Conservation (phyloP, 2,329 filamentous ascomycete genomes). For the Sporothrix pallida region DNA sequence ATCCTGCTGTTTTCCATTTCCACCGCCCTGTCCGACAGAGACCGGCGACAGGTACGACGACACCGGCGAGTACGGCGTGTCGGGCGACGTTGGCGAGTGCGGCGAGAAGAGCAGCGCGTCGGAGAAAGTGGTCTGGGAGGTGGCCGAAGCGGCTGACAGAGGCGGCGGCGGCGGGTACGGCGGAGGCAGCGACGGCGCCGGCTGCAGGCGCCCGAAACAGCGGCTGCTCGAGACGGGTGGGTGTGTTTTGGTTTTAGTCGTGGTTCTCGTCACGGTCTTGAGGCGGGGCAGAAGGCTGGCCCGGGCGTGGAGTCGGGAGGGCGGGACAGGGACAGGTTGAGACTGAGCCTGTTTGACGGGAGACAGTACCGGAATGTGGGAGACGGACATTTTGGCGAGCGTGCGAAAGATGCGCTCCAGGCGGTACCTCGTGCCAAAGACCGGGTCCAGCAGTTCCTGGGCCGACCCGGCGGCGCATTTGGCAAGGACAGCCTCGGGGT, state of each 20-base stretch:
- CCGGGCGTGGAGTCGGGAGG: neutral
- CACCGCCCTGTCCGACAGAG: neutral
- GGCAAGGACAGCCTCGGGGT: constrained; percentile 39
- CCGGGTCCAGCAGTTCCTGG: constrained; percentile 40
- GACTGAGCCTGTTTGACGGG: no score
- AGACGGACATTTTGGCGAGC: constrained; percentile 35
- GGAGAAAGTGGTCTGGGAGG: neutral
- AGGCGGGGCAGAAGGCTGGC: neutral
- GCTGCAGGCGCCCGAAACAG: neutral
- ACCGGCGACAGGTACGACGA: constrained; percentile 24
- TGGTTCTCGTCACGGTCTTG: neutral
- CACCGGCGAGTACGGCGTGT: neutral
- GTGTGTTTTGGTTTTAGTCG: neutral
- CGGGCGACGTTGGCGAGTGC: neutral
- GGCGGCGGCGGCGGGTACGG: constrained; percentile 9
- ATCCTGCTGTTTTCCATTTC: neutral
- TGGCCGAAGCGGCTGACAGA: neutral
- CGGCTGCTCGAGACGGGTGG: constrained; percentile 3
- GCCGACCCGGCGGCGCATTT: constrained; percentile 36
- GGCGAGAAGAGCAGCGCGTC: constrained; percentile 25
- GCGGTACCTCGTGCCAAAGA: constrained; percentile 43
- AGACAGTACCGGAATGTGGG: neutral
- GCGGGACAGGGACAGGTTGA: no score
- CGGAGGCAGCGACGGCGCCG: neutral
- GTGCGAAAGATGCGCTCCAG: constrained; percentile 44